Evolutionary conservation across 2,329 filamentous ascomycete genomes (phyloP), one percentile per base, ranked within the genome.

Genomic region (Monosporascus cannonballus): DNA sequence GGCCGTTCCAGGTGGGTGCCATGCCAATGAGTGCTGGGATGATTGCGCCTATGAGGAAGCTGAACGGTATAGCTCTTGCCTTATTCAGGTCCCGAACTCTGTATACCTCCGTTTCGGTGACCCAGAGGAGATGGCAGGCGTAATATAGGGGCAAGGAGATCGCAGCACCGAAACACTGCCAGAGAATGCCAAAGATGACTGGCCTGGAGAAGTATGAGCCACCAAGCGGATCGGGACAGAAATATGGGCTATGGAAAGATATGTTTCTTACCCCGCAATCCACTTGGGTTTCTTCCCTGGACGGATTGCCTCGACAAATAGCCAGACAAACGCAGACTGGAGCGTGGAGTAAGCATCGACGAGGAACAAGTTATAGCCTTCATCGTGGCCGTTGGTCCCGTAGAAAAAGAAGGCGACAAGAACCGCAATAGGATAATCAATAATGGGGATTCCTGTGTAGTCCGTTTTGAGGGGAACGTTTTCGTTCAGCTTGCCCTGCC

Each of bases 351-450:
- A 66, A 5, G 54, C 59, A 50, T 65, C 61, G n/a, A 66, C 49
- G 17, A 64, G 55, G 34, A 62, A 52, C 22, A 65, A 54, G 30
- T 60, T 57, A 27, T 59, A 63, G 15, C 54, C 61, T 36, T 57
- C 54, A 36, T 66, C 53, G 2, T 55, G 55, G 8, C 57, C 60
- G 48, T 61, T 60, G 4, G 63, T 65, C 9, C 54, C 58, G 47
- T 59, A 61, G 53, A 58, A 63, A 24, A 66, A 65, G 51, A 66
- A 65, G 6, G 61, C 52, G 8, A 64, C 57, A 3, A 65, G 57
- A 9, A 64, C 25, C 4, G 51, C 46, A 17, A 66, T 49, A 0
- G 53, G 59, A 39, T 62, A 65, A 50, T 66, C 64, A 22, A 66
- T 42, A 34, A 56, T 24, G 30, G 58, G 54, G 37, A 65, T 18